A percentile compares a stretch with the other conserved stretches of the same genome.
phyloP scores from a whole-genome alignment of 2,329 filamentous ascomycete species.

The Aschersonia sp. region DNA sequence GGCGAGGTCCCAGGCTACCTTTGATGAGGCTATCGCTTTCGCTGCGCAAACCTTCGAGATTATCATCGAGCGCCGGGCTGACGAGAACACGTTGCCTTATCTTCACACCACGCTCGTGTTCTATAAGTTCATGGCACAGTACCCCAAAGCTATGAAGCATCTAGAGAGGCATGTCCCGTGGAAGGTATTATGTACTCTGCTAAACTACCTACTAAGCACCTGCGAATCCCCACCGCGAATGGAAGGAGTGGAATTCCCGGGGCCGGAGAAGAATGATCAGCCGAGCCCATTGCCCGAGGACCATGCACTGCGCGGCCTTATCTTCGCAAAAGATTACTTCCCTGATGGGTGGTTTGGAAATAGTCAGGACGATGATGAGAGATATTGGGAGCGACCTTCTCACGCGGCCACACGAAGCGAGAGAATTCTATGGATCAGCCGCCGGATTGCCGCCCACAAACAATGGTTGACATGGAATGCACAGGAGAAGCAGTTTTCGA shows the following conservation, averaged over 20 bases:
- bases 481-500: conserved; percentile 18
- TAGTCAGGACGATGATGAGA: conserved; percentile 51
- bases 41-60: conserved; percentile 28
- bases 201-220: conserved; percentile 20
- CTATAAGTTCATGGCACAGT: conserved; percentile 27
- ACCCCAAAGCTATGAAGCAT: conserved; percentile 1
- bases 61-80: conserved; percentile 35
- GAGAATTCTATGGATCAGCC: conserved; percentile 43
- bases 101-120: conserved; percentile 49
- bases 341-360: conserved; percentile 43
- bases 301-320: conserved; percentile 47
- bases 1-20: conserved; percentile 10
- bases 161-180: conserved; percentile 32
- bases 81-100: conserved; percentile 46
- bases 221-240: conserved; percentile 19
- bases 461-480: conserved; percentile 30
- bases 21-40: conserved; percentile 24
- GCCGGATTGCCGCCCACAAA: conserved; percentile 25
- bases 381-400: conserved; percentile 45
- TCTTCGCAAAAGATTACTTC: conserved; percentile 45
- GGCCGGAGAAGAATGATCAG: conserved; percentile 23
- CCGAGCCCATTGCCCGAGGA: conserved; percentile 53
- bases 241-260: conserved; percentile 30
- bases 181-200: conserved; percentile 23
- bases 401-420: conserved; percentile 43